Conservation (phyloP, 495 filamentous ascomycete species). For the Jackrogersella multiformis region DNA sequence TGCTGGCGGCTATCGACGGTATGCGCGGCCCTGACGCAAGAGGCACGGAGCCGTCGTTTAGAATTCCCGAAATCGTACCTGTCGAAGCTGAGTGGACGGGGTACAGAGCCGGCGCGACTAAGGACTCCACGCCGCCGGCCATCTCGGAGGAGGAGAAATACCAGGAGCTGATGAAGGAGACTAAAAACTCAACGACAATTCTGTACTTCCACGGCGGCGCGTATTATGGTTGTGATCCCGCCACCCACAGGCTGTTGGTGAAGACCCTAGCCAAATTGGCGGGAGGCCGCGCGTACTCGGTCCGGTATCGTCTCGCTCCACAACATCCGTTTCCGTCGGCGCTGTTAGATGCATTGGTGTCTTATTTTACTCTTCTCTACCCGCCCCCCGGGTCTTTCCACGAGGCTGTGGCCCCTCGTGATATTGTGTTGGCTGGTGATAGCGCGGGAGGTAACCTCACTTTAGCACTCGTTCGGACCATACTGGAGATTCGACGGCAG, state of each 20-base stretch:
- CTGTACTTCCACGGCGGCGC: slow-evolving; percentile 92
- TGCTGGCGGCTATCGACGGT: slow-evolving; percentile 71
- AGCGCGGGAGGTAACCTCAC: slow-evolving; percentile 84
- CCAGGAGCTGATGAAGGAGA: slow-evolving; percentile 73
- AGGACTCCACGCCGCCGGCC: slow-evolving; percentile 62
- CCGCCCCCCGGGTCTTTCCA: slow-evolving; percentile 80
- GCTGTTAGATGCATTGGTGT: slow-evolving; percentile 81
- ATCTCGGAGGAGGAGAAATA: slow-evolving; percentile 79
- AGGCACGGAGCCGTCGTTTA: slow-evolving; percentile 51
- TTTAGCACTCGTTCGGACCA: slow-evolving; percentile 74
- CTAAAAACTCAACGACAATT: slow-evolving; percentile 70
- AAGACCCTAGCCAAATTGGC: slow-evolving; percentile 60
- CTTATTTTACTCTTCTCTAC: slow-evolving; percentile 84
- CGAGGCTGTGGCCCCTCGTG: slow-evolving; percentile 68
- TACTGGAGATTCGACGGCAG: slow-evolving; percentile 74
- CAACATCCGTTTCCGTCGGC: slow-evolving; percentile 85
- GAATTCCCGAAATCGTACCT: slow-evolving; percentile 62
- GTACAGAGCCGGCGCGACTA: slow-evolving; percentile 66
- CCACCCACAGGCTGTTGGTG: slow-evolving; percentile 63
- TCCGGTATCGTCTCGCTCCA: slow-evolving; percentile 89
- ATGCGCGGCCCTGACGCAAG: slow-evolving; percentile 60
- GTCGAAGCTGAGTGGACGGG: slow-evolving; percentile 92
- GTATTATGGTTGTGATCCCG: slow-evolving; percentile 82
- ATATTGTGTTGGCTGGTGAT: slow-evolving; percentile 87
- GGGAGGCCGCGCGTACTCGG: slow-evolving; percentile 71